Evolutionary conservation across 371 early-diverging fungal genomes (phyloP), one percentile per base, ranked within the genome.

Genomic region (Nematocida homosporus): DNA sequence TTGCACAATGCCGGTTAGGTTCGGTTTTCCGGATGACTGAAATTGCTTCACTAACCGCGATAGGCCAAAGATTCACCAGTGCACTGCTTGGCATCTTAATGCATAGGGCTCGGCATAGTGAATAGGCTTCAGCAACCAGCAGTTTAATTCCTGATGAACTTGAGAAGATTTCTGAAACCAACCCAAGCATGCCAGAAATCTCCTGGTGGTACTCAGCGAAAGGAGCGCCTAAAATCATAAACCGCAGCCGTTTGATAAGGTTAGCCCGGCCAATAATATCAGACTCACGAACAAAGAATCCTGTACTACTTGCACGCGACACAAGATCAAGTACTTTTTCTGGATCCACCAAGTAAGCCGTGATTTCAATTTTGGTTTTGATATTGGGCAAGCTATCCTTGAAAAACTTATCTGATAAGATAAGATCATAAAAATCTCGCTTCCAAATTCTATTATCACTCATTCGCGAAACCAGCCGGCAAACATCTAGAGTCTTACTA

Each of bases 31-130:
- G n/a, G 16, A 79, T 56, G 29, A 51, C 50, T 20, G 30, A 20
- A 23, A 79, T 42, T 4, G 67, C 55, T 35, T 81, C 81, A 37
- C 66, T 76, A 4, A 79, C 37, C 41, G 66, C 27, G 32, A 81
- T 66, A 6, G 81, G 79, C 59, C 75, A 81, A n/a, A 81, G 47
- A 48, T 65, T 72, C 29, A 63, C 38, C 5, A 81, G 79, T 32
- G 66, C 60, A 35, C 44, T 53, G 2, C 59, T 59, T 10, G 75
- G 60, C 38, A 81, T 72, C 53, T 77, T 78, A 30, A 81, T 37
- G 51, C 68, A 50, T 10, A 81, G 29, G 27, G 60, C 68, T 37
- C 76, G 48, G 42, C 66, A 65, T 5, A 81, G 67, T 48, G 66
- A 38, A 42, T 57, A 78, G 5, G 64, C 55, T 35, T 66, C 76